Evolutionary conservation across 2,329 filamentous ascomycete genomes (phyloP).

Genomic region (Chrysoporthe austroafricana): DNA sequence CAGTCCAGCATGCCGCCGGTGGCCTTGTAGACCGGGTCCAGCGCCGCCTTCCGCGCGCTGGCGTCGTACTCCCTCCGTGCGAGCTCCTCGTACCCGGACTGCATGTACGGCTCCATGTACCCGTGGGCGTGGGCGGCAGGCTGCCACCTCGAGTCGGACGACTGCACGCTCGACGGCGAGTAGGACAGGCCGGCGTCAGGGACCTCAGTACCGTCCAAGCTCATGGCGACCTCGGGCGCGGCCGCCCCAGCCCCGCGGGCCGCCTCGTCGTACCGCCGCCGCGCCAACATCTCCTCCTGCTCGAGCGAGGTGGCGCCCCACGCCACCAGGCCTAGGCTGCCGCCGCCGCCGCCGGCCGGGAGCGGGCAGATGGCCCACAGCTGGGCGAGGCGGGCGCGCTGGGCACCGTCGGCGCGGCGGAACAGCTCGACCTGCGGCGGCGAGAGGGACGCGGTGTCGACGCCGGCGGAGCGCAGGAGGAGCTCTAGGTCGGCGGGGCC

Average conservation of each 20-base stretch:
- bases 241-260: background rate
- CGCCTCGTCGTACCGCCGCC: slow-evolving; percentile 59
- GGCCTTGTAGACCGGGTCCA: slow-evolving; percentile 70
- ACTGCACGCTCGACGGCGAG: slow-evolving; percentile 46
- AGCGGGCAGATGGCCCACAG: slow-evolving; percentile 85
- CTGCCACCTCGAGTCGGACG: slow-evolving; percentile 57
- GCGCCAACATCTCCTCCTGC: slow-evolving; percentile 63
- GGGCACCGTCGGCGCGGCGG: slow-evolving; percentile 71
- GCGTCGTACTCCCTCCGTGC: slow-evolving; percentile 67
- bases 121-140: slow-evolving; percentile 36
- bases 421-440: slow-evolving; percentile 79
- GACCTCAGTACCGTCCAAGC: slow-evolving; percentile 54
- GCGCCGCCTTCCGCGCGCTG: slow-evolving; percentile 51
- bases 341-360: slow-evolving; percentile 47
- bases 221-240: slow-evolving; percentile 44
- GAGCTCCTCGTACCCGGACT: slow-evolving; percentile 75
- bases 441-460: slow-evolving; percentile 72
- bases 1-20: slow-evolving; percentile 43
- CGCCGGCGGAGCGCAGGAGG: slow-evolving; percentile 66
- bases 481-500: slow-evolving; percentile 57
- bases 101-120: slow-evolving; percentile 81
- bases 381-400: slow-evolving; percentile 76
- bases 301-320: slow-evolving; percentile 58
- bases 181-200: slow-evolving; percentile 19
- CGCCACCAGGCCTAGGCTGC: slow-evolving; percentile 54